These are phyloP conservation scores for Microbotryum scabiosae DNA, from an alignment of 1,284 basidiomycete genomes.

Conservation along the genomic window DNA sequence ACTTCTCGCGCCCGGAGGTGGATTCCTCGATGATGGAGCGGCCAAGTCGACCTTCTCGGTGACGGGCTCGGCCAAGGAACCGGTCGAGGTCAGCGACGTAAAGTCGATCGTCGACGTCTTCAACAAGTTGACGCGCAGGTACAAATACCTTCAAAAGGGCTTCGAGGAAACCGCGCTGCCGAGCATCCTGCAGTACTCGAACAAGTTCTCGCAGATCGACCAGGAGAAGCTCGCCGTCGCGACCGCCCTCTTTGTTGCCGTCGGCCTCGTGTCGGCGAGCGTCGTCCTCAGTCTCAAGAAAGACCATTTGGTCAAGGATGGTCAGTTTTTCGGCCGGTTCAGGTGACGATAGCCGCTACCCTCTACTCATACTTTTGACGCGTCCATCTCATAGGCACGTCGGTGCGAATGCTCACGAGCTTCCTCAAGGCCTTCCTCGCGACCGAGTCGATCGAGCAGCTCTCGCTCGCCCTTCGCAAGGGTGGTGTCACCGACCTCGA, in stretches of 20 bases:
- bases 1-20: constrained; percentile 88
- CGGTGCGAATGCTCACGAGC: constrained; percentile 62
- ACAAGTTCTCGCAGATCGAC: constrained; percentile 17
- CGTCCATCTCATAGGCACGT: constrained; percentile 44
- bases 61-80: constrained; percentile 62
- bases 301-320: constrained; percentile 90
- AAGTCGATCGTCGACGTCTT: constrained; percentile 88
- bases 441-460: constrained; percentile 42
- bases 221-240: constrained; percentile 75
- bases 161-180: constrained; percentile 79
- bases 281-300: constrained; percentile 76
- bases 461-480: constrained; percentile 64
- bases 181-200: constrained; percentile 66
- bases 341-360: background rate
- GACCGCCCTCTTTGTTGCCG: constrained; percentile 69
- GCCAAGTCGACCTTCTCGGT: constrained; percentile 73
- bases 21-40: constrained; percentile 76
- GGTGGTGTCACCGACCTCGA: constrained; percentile 79
- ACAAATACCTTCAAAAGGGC: constrained; percentile 96
- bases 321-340: constrained; percentile 42
- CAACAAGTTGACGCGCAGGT: constrained; percentile 90
- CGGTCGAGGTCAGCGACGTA: constrained; percentile 60
- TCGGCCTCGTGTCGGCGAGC: constrained; percentile 62
- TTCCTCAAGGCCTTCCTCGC: constrained; percentile 72
- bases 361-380: background rate